Evolutionary conservation across 768 basidiomycete species (phyloP), one percentile per base, ranked within the genome.

Genomic region (Phylloporus sp.): DNA sequence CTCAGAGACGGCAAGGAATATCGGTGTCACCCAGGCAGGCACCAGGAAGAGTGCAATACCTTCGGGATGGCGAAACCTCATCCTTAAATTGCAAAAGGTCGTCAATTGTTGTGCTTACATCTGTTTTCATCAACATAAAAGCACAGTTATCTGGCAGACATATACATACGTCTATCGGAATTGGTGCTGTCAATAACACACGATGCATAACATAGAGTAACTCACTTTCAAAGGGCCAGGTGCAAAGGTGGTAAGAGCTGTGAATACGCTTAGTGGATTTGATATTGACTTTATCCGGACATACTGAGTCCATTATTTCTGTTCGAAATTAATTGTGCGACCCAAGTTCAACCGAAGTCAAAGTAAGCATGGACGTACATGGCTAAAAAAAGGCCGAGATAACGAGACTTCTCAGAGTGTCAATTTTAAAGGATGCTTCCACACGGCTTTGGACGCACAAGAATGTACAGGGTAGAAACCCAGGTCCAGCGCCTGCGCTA

Each of bases 1-100:
- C 10, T 58, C 57, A 7, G 26, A 31, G n/a, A 45, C 18, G 26
- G 26, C 31, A 26, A 49, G 6, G 8, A 56, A 58, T 1, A 52
- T 3, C 7, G 20, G 9, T 16, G 31, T 29, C 13, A 7, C 4
- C 53, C 53, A 55, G 2, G 4, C 3, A 24, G 18, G 3, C 0
- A 15, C 8, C 10, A 47, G 10, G 35, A 4, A 6, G 0, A 36
- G 0, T 23, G 3, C 29, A 16, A 29, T 35, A 5, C 42, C 52
- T 57, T 57, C 10, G 5, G 5, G 5, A 35, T 29, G 20, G 24
- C 20, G 20, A 22, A 3, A 24, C 9, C 6, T 15, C 5, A 6
- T 26, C 13, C 32, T 16, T 18, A 36, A 4, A 18, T 11, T n/a
- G 1, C 13, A 28, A 13, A n/a, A 9, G 5, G 31, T 11, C 13